These are phyloP conservation scores for Polymyxa betae DNA, from an alignment of 208 protist species.

Conservation along the genomic window DNA sequence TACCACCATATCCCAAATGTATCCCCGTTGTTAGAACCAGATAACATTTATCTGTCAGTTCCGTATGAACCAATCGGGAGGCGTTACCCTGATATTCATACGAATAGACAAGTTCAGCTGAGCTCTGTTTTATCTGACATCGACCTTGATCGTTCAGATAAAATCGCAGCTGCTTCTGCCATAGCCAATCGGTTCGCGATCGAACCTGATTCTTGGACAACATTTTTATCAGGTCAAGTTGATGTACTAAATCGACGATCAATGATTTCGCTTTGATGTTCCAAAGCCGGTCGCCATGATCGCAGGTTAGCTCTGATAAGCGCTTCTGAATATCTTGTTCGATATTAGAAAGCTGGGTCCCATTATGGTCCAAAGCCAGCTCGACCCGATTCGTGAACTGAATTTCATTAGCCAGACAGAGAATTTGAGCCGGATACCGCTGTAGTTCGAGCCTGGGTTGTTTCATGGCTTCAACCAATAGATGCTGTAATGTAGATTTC, in stretches of 20 bases:
- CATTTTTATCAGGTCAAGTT: slow-evolving; percentile 90
- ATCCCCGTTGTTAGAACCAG: slow-evolving; percentile 96
- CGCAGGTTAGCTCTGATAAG: slow-evolving; percentile 70
- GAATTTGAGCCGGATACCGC: slow-evolving; percentile 50
- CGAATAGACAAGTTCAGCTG: slow-evolving; percentile 92
- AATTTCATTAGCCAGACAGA: slow-evolving; percentile 55
- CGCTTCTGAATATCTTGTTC: slow-evolving; percentile 78
- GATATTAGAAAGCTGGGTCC: slow-evolving; percentile 64
- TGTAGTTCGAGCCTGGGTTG: not conserved
- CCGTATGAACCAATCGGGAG: slow-evolving; percentile 95
- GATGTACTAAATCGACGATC: slow-evolving; percentile 97
- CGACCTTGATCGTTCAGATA: slow-evolving; percentile 78
- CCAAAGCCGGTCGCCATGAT: slow-evolving; percentile 80
- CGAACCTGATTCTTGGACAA: slow-evolving; percentile 80
- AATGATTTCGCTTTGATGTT: slow-evolving; percentile 92
- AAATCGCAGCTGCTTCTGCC: slow-evolving; percentile 95
- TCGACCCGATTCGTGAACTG: slow-evolving; percentile 56
- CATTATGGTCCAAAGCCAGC: not conserved
- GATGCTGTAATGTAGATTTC: slow-evolving; percentile 80
- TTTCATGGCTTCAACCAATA: slow-evolving; percentile 74
- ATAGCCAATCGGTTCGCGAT: slow-evolving; percentile 82
- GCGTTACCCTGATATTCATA: slow-evolving; percentile 98
- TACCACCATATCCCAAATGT: slow-evolving; percentile 95
- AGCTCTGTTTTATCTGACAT: slow-evolving; percentile 87
- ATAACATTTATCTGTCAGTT: slow-evolving; percentile 96